Base-by-base conservation (phyloP, 2,329 filamentous ascomycete genomes). In the Dissoconium aciculare region DNA sequence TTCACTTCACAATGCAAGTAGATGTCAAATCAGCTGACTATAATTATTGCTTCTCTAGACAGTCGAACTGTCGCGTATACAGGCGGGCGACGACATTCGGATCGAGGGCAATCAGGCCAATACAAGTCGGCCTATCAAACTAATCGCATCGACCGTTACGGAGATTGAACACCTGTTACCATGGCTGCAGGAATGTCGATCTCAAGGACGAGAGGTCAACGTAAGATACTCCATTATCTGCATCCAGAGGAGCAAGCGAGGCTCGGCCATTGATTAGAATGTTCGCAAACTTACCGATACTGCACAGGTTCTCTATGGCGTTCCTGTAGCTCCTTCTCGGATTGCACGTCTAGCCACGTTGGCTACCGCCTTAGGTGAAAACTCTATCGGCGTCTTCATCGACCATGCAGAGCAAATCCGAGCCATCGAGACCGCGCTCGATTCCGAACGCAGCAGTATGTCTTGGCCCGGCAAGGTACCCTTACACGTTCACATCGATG, bases 401-500 rank as follows among this genome's bases (percentile, higher is more conserved):
- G 80, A 89, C 50, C 70, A 84, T 50, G 57, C 64, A 0, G 60
- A 62, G 8, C 77, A 82, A 49, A 51, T 81, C 2, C 49, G 59
- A 1, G 54, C 63, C 4, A 52, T 70, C n/a, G 46, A 56, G 0
- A n/a, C n/a, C n/a, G 47, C 64, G 4, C 55, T 65, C 27, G 49
- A 59, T 24, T 37, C 42, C 2, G 43, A 55, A 2, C n/a, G n/a
- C n/a, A n/a, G n/a, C n/a, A n/a, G n/a, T n/a, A n/a, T n/a, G n/a
- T 58, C 61, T 1, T 66, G 63, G 30, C 54, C 48, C 11, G 55
- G 59, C 27, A 51, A 57, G 2, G 67, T 73, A 3, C 62, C 60
- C 0, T 59, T 79, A 10, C 80, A 74, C 46, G 58, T 85, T 45
- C 85, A 85, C 45, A 68, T 87, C 23, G 78, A 87, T 49, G 74